A percentile compares a stretch with the other conserved stretches of the same genome.
Conservation (phyloP, 495 filamentous ascomycete species). For the Neurospora hispaniola region DNA sequence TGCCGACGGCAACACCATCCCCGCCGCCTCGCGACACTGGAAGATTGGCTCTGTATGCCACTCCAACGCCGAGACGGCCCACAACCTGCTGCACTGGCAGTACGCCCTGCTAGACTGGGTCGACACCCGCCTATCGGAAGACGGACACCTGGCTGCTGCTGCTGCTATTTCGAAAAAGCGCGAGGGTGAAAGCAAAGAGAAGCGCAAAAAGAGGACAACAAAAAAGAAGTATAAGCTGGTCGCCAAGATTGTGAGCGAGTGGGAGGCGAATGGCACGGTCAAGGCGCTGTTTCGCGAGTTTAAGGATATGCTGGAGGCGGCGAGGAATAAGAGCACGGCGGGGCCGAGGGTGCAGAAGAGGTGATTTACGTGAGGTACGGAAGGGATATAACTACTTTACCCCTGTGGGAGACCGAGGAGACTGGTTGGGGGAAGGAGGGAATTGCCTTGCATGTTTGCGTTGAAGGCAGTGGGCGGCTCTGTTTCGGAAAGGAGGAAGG, state of each 20-base stretch:
- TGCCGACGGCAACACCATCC: conserved; percentile 27
- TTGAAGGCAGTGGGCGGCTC: background rate
- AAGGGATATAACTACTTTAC: too few relatives aligned
- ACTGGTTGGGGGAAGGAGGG: background rate
- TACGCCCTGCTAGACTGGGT: conserved; percentile 62
- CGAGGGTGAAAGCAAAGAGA: conserved; percentile 27
- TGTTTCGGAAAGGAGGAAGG: background rate
- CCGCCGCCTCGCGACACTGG: conserved; percentile 29
- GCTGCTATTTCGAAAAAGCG: background rate
- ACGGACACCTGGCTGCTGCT: conserved; percentile 37
- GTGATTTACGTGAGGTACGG: background rate
- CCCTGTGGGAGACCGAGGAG: background rate
- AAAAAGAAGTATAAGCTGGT: conserved; percentile 45
- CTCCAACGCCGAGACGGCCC: conserved; percentile 56
- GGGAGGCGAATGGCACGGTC: conserved; percentile 20
- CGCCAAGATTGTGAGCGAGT: conserved; percentile 31
- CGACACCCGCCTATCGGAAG: conserved; percentile 43
- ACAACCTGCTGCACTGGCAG: conserved; percentile 66
- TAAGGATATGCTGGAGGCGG: conserved; percentile 24
- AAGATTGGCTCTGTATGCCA: conserved; percentile 42
- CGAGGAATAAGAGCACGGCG: conserved; percentile 22
- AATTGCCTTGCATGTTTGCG: background rate
- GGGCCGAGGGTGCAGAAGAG: conserved; percentile 3
- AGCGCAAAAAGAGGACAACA: conserved; percentile 23
- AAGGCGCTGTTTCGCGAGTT: conserved; percentile 26